phyloP scores from a whole-genome alignment of 306 rosid genomes.

The Acmispon strigosus region DNA sequence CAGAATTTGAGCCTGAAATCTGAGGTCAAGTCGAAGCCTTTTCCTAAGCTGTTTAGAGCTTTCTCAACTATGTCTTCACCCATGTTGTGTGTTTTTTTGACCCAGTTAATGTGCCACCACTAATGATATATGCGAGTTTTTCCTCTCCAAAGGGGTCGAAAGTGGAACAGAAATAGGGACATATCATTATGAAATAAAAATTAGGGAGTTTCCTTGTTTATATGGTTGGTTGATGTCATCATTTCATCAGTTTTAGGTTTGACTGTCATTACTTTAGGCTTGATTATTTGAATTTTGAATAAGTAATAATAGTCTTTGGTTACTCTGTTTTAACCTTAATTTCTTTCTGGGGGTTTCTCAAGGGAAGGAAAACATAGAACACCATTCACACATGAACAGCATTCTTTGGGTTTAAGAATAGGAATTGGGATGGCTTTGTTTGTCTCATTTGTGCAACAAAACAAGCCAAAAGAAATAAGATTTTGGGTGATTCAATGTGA shows the following conservation, averaged over 20 bases:
- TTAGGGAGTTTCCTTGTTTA: not conserved
- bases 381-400: constrained; percentile 20
- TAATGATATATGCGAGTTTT: not conserved
- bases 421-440: not conserved
- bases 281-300: not conserved
- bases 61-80: constrained; percentile 36
- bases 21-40: constrained; percentile 80
- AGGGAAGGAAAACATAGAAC: not conserved
- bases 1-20: constrained; percentile 81
- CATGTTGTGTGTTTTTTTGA: constrained; percentile 6
- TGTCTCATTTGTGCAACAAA: not conserved
- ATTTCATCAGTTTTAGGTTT: not conserved
- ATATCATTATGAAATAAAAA: not conserved
- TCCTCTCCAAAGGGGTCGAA: not conserved
- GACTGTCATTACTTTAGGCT: not conserved
- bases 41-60: constrained; percentile 69
- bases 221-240: not conserved
- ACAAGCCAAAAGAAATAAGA: not conserved
- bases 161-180: not conserved
- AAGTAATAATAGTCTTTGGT: not conserved
- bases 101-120: not conserved
- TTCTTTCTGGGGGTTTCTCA: not conserved
- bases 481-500: not conserved
- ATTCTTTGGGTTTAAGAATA: not conserved
- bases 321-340: not conserved